Evolutionary conservation across 2,329 filamentous ascomycete species (phyloP).

Genomic region (Coccinonectria pachysandricola): DNA sequence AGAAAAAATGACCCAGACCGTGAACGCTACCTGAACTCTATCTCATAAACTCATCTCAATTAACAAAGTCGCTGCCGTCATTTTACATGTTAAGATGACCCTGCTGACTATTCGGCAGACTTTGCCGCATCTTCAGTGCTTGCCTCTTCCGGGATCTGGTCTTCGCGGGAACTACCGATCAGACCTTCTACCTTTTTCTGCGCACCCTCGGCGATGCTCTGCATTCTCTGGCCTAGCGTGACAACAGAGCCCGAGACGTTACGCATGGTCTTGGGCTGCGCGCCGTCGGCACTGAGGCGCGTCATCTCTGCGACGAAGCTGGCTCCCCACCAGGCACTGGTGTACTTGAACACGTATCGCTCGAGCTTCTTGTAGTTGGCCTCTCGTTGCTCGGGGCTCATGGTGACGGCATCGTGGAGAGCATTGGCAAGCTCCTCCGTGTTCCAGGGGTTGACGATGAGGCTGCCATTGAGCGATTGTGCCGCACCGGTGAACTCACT

Average conservation of each 20-base stretch:
- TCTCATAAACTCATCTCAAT: constrained; percentile 14
- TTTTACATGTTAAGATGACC: constrained; percentile 8
- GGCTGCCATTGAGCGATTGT: constrained; percentile 82
- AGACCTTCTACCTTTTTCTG: constrained; percentile 12
- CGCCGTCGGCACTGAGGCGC: constrained; percentile 33
- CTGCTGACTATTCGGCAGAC: constrained; percentile 1
- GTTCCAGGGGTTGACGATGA: constrained; percentile 98
- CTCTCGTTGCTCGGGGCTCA: constrained; percentile 79
- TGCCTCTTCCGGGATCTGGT: constrained; percentile 9
- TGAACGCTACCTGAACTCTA: constrained; percentile 14
- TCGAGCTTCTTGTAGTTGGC: constrained; percentile 86
- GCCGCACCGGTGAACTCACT: constrained; percentile 96
- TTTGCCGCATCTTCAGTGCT: constrained; percentile 6
- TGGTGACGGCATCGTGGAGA: constrained; percentile 93
- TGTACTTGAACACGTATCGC: constrained; percentile 96
- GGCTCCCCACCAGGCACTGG: constrained; percentile 92
- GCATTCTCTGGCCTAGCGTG: constrained; percentile 19
- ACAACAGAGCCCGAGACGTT: constrained; percentile 32
- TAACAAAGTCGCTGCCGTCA: constrained; percentile 7
- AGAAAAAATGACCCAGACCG: constrained; percentile 11
- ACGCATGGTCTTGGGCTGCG: constrained; percentile 29
- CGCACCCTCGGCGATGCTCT: constrained; percentile 11
- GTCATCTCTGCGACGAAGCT: constrained; percentile 80
- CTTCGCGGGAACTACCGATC: constrained; percentile 8
- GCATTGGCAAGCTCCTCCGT: constrained; percentile 89